These are phyloP conservation scores for Purshia tridentata DNA, from an alignment of 306 rosid species.

Conservation along the genomic window DNA sequence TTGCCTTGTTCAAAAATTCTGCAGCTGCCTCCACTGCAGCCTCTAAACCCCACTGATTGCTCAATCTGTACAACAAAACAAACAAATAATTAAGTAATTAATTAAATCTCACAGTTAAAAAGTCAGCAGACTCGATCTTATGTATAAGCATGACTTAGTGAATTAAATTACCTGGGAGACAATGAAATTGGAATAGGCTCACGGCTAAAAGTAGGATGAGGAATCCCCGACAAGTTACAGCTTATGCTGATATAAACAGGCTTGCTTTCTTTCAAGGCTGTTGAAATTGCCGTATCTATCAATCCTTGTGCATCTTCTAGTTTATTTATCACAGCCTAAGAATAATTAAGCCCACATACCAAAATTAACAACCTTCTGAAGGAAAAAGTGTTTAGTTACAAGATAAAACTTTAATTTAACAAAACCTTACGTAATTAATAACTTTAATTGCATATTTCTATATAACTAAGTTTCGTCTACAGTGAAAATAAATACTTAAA, in stretches of 20 bases:
- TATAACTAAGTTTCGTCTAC: too few species aligned
- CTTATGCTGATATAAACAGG: slow-evolving; percentile 91
- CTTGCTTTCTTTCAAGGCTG: slow-evolving; percentile 77
- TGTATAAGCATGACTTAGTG: too few species aligned
- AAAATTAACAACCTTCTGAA: neutral
- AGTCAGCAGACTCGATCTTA: neutral
- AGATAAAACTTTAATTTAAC: too few species aligned
- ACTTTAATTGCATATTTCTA: too few species aligned
- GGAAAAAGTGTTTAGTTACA: too few species aligned
- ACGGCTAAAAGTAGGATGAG: slow-evolving; percentile 78
- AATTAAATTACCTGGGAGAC: slow-evolving; percentile 65
- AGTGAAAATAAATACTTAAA: too few species aligned
- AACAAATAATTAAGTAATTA: neutral
- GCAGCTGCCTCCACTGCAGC: slow-evolving; percentile 87
- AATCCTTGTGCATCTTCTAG: slow-evolving; percentile 81
- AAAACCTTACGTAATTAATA: too few species aligned
- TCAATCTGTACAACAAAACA: slow-evolving; percentile 46
- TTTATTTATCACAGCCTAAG: slow-evolving; percentile 78
- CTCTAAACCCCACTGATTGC: slow-evolving; percentile 59
- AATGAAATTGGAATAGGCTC: slow-evolving; percentile 69
- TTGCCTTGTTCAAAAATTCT: slow-evolving; percentile 71
- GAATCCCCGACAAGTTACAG: slow-evolving; percentile 67
- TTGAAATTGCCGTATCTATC: slow-evolving; percentile 86
- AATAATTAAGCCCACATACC: slow-evolving; percentile 24
- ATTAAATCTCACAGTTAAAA: neutral